Evolutionary conservation across 805 yeast species (phyloP).

Genomic region (Nadsonia fulvescens): DNA sequence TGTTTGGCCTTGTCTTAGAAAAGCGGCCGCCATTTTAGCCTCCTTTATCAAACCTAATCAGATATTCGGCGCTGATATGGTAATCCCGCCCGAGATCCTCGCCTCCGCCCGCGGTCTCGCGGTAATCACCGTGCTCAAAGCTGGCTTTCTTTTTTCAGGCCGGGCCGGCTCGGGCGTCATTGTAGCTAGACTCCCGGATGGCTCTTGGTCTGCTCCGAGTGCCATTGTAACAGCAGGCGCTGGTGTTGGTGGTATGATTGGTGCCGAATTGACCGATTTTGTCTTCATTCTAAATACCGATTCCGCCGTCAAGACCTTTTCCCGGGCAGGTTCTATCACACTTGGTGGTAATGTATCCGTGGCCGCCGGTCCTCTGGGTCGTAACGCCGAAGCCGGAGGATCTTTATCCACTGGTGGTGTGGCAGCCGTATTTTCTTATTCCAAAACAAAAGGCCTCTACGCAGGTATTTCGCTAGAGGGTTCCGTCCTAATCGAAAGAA

Average conservation of each 20-base stretch:
- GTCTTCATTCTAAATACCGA: conserved; percentile 77
- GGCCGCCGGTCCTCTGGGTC: conserved; percentile 95
- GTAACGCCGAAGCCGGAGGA: conserved; percentile 96
- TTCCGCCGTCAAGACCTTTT: conserved; percentile 83
- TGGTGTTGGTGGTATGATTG: conserved; percentile 96
- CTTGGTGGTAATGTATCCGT: conserved; percentile 88
- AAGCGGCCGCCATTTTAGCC: conserved; percentile 82
- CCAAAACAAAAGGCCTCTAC: conserved; percentile 89
- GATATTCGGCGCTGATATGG: conserved; percentile 64
- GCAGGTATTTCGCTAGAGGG: conserved; percentile 98
- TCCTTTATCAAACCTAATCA: conserved; percentile 92
- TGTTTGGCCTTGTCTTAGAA: conserved; percentile 25
- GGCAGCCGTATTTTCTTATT: conserved; percentile 82
- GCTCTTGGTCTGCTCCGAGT: conserved; percentile 93
- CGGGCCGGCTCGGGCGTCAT: conserved; percentile 95
- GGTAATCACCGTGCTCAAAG: conserved; percentile 82
- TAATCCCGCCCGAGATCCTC: conserved; percentile 77
- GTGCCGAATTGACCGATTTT: conserved; percentile 91
- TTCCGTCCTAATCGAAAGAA: conserved; percentile 86
- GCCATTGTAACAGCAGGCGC: conserved; percentile 95
- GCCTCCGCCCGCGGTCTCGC: conserved; percentile 88
- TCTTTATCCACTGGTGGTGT: conserved; percentile 75
- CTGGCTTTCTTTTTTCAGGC: conserved; percentile 90
- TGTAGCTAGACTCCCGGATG: conserved; percentile 86
- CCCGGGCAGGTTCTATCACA: conserved; percentile 86